phyloP scores from a whole-genome alignment of 2,329 filamentous ascomycete species.

The Biscogniauxia marginata region DNA sequence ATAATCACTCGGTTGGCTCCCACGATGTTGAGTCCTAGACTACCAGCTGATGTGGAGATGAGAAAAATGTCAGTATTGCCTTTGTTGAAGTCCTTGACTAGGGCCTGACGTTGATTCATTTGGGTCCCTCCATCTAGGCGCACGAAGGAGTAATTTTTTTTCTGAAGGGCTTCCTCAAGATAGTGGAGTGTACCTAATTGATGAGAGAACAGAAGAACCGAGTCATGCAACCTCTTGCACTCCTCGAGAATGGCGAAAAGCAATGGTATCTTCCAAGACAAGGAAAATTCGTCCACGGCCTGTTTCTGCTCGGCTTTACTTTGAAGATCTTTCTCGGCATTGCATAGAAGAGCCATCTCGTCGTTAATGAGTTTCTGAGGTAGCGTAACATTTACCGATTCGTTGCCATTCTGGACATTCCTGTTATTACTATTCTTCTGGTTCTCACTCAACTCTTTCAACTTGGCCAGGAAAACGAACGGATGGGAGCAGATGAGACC shows the following conservation, averaged over 20 bases:
- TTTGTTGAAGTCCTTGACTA: slow-evolving; percentile 68
- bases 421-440: slow-evolving; percentile 4
- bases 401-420: slow-evolving; percentile 10
- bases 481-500: slow-evolving; percentile 54
- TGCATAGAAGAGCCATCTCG: slow-evolving; percentile 36
- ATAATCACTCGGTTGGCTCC: slow-evolving; percentile 85
- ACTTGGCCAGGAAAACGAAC: slow-evolving; percentile 41
- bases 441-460: slow-evolving; percentile 24
- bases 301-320: slow-evolving; percentile 23
- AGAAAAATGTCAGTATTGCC: slow-evolving; percentile 62
- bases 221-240: slow-evolving; percentile 62
- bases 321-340: slow-evolving; percentile 37
- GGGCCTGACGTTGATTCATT: slow-evolving; percentile 56
- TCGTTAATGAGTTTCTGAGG: slow-evolving; percentile 30
- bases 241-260: slow-evolving; percentile 69
- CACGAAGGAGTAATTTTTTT: slow-evolving; percentile 45
- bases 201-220: slow-evolving; percentile 78
- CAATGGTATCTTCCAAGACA: slow-evolving; percentile 69
- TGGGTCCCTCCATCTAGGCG: slow-evolving; percentile 68
- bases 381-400: slow-evolving; percentile 21
- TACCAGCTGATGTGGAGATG: slow-evolving; percentile 81
- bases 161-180: slow-evolving; percentile 56
- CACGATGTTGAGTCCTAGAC: slow-evolving; percentile 78
- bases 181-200: slow-evolving; percentile 69
- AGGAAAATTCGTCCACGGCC: slow-evolving; percentile 43